Percentiles rank a stretch among this genome's conserved stretches.
These are phyloP conservation scores for Xylaria sp. DNA, from an alignment of 2,329 filamentous ascomycete species.

Conservation along the genomic window DNA sequence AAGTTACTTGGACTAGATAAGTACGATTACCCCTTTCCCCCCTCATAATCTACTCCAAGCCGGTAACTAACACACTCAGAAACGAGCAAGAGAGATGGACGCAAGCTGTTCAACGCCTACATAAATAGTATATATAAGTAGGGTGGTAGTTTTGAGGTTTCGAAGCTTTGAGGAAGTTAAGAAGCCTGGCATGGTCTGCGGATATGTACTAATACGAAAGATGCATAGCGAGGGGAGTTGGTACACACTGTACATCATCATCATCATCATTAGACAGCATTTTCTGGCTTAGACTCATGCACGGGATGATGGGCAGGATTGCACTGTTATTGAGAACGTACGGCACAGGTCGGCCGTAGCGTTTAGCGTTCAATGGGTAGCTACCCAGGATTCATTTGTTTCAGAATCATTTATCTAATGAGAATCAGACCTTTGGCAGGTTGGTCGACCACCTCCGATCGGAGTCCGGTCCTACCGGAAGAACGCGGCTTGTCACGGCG, in stretches of 20 bases:
- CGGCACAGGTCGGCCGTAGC: constrained; percentile 1
- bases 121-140: constrained; percentile 29
- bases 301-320: background rate
- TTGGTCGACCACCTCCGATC: constrained; percentile 2
- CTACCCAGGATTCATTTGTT: background rate
- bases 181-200: background rate
- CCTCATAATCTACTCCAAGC: constrained; percentile 2
- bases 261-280: constrained; percentile 13
- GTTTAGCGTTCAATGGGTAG: background rate
- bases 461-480: constrained; percentile 21
- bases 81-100: constrained; percentile 88
- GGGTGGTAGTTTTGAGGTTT: constrained; percentile 39
- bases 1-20: constrained; percentile 81
- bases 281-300: constrained; percentile 10
- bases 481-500: constrained; percentile 27
- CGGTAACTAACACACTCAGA: constrained; percentile 49
- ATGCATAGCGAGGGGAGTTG: constrained; percentile 43
- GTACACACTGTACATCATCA: constrained; percentile 15
- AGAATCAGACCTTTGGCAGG: background rate
- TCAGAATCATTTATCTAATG: background rate
- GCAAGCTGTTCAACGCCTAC: constrained; percentile 71
- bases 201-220: constrained; percentile 30
- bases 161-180: background rate
- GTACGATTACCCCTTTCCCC: constrained; percentile 58
- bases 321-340: background rate